A percentile compares a stretch with the other conserved stretches of the same genome.
Evolutionary conservation across 345 rosid species (phyloP).

Genomic region (Mercurialis annua): DNA sequence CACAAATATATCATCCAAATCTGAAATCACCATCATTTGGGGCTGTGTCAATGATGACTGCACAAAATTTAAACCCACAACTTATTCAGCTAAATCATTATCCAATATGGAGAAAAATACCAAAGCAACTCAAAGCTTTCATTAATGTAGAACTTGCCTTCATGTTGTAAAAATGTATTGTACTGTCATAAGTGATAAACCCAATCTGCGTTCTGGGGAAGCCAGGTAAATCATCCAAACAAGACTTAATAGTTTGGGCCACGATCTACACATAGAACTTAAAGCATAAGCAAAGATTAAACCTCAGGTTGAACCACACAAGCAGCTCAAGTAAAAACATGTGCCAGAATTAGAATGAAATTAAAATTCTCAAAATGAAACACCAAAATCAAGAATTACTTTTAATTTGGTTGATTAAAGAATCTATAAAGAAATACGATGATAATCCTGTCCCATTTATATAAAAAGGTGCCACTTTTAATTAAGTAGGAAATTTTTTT

Average conservation of each 20-base stretch:
- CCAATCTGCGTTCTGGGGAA: slow-evolving; percentile 98
- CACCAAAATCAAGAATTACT: not conserved
- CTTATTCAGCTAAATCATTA: slow-evolving; percentile 6
- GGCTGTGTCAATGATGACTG: slow-evolving; percentile 98
- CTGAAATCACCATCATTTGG: slow-evolving; percentile 99
- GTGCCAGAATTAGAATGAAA: not conserved
- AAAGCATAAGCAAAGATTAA: not conserved
- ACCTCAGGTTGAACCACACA: not conserved
- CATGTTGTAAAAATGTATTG: slow-evolving; percentile 94
- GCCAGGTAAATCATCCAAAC: slow-evolving; percentile 95
- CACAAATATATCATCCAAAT: slow-evolving; percentile 85
- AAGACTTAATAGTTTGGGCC: slow-evolving; percentile 87
- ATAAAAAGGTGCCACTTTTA: not conserved
- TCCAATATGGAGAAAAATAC: slow-evolving; percentile 3
- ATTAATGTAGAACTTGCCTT: slow-evolving; percentile 54
- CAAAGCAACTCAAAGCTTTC: slow-evolving; percentile 9
- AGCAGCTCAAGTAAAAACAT: not conserved
- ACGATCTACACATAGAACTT: slow-evolving; percentile 50
- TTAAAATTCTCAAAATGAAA: not conserved
- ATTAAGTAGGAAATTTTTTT: not conserved
- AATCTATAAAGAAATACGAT: not conserved
- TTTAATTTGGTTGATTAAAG: slow-evolving; percentile 3
- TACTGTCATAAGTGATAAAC: slow-evolving; percentile 95
- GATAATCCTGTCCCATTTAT: not conserved
- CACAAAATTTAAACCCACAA: slow-evolving; percentile 27